phyloP scores from a whole-genome alignment of 805 yeast species.

The Zygotorulaspora chibaensis region DNA sequence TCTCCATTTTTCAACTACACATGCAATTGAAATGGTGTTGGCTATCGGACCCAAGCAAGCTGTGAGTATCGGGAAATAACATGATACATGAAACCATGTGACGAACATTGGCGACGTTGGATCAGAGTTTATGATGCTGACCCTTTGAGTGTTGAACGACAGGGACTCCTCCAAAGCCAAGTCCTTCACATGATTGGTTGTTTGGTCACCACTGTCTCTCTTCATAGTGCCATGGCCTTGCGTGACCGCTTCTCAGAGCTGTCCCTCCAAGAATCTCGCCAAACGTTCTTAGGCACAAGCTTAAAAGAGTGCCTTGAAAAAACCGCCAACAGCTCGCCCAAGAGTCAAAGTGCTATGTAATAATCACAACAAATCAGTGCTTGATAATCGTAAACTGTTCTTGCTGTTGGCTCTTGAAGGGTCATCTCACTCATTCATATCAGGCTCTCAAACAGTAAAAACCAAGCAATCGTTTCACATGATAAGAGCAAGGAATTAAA shows the following conservation, averaged over 20 bases:
- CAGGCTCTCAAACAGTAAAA: too few species aligned
- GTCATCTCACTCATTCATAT: too few species aligned
- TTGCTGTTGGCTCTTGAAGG: too few species aligned
- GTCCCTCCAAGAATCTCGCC: too few species aligned
- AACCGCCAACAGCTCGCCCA: too few species aligned
- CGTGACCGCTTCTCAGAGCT: background rate
- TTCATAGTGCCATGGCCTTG: background rate
- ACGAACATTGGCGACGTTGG: slow-evolving; percentile 24
- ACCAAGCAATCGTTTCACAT: too few species aligned
- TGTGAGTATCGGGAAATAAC: slow-evolving; percentile 68
- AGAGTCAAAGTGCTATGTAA: too few species aligned
- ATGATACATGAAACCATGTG: slow-evolving; percentile 61
- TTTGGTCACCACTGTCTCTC: background rate
- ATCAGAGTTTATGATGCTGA: slow-evolving; percentile 27
- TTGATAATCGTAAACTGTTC: too few species aligned
- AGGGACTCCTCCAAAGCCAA: slow-evolving; percentile 17
- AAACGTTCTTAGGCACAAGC: too few species aligned
- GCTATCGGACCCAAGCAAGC: slow-evolving; percentile 79
- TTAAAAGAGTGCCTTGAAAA: too few species aligned
- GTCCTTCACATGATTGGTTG: background rate
- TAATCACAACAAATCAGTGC: too few species aligned
- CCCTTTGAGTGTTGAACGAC: slow-evolving; percentile 24
- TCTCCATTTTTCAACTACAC: slow-evolving; percentile 69
- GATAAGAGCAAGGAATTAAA: too few species aligned
- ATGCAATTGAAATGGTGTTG: slow-evolving; percentile 67